Evolutionary conservation across 352 stramenopile species (phyloP), one percentile per base, ranked within the genome.

Genomic region (Phytopythium kandeliae): DNA sequence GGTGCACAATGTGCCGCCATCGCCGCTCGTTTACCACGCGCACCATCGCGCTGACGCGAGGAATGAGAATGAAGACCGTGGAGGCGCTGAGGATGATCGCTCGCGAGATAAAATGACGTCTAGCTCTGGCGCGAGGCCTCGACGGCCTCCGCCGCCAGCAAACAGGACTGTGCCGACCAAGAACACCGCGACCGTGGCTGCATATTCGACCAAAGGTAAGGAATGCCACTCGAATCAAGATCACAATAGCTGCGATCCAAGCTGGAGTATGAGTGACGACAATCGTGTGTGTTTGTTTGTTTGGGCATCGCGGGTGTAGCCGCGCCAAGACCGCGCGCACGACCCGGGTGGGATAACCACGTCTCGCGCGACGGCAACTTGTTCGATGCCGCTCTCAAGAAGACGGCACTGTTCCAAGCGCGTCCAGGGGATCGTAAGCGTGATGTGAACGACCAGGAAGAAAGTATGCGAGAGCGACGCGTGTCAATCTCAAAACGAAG

Each of bases 361-460:
- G 68, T 78, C 16, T 48, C 35, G 45, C 55, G 63, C 28, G 34
- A 41, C 3, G 25, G 54, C 13, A 59, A 51, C 12, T 31, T 86
- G 19, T 88, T 88, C 16, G 78, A 89, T 30, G 33, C 45, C 26
- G 69, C 69, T 1, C 60, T 89, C 15, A 82, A 74, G 45, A 85
- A 78, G 47, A 61, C 67, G 31, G 38, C 61, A 12, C 51, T 89
- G 12, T 89, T 87, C 40, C 67, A 77, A 43, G 52, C 75, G 6
- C 54, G 57, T n/a, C 51, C 69, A 0, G 64, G 71, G 0, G 69
- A 82, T n/a, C 71, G 67, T 10, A 64, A 33, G 33, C 62, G 59
- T 21, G 63, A 81, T 33, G 42, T 58, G 4, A 19, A 55, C 11
- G 19, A 37, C 0, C 55, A 77, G 25, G 46, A 49, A 8, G 34